A percentile compares a stretch with the other conserved stretches of the same genome.
Evolutionary conservation across 1,284 basidiomycete species (phyloP).

Genomic region (Xerocomus minutiporus): DNA sequence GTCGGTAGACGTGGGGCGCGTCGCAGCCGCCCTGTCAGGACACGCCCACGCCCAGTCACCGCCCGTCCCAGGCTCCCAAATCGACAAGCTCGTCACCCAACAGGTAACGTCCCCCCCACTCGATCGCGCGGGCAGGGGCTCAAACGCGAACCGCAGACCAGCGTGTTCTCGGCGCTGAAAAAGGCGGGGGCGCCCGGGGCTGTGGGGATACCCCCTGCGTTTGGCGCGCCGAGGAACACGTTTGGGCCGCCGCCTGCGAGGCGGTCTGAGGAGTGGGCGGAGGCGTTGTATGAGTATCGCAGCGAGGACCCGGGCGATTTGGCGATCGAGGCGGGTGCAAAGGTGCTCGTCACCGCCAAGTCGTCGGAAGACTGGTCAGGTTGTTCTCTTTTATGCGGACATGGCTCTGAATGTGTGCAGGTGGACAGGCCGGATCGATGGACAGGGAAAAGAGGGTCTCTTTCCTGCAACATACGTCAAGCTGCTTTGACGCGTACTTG

Average conservation of each 20-base stretch:
- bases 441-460: constrained; percentile 57
- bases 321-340: constrained; percentile 47
- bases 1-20: constrained; percentile 32
- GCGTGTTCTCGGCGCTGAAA: constrained; percentile 19
- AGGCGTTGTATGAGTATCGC: constrained; percentile 70
- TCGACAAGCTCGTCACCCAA: constrained; percentile 27
- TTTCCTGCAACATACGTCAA: constrained; percentile 76
- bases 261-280: constrained; percentile 60
- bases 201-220: constrained; percentile 44
- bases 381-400: not conserved
- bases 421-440: constrained; percentile 71
- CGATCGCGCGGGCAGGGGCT: too few species aligned
- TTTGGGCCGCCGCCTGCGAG: constrained; percentile 57
- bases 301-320: constrained; percentile 66
- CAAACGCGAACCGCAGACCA: constrained; percentile 6
- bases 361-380: constrained; percentile 72
- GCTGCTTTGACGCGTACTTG: constrained; percentile 38
- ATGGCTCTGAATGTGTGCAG: constrained; percentile 34
- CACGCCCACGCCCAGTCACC: constrained; percentile 24
- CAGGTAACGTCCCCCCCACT: too few species aligned
- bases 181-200: constrained; percentile 30
- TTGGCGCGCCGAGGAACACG: constrained; percentile 39
- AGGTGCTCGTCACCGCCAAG: constrained; percentile 55
- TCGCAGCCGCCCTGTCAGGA: constrained; percentile 27
- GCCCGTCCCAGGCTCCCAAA: constrained; percentile 35